phyloP scores from a whole-genome alignment of 2,329 filamentous ascomycete genomes.

The Thielaviopsis euricoi region DNA sequence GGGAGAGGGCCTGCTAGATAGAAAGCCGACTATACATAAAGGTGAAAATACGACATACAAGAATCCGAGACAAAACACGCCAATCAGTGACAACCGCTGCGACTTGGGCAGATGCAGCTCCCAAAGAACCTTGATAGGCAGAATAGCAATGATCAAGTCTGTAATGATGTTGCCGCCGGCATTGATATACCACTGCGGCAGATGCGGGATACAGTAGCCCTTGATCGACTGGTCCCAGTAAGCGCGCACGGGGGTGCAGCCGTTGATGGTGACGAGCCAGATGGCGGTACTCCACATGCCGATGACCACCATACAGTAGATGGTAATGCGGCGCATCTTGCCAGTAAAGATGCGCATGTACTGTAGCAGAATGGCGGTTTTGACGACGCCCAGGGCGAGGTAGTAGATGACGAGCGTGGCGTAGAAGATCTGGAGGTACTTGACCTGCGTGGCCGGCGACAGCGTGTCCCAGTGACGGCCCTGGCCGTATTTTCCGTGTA shows the following conservation, averaged over 20 bases:
- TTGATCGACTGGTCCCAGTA: slow-evolving; percentile 11
- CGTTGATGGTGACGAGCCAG: slow-evolving; percentile 11
- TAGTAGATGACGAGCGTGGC: slow-evolving; percentile 15
- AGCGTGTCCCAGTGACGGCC: slow-evolving; percentile 8
- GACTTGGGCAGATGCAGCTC: slow-evolving; percentile 12
- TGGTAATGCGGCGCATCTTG: slow-evolving; percentile 11
- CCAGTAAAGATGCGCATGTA: slow-evolving; percentile 16
- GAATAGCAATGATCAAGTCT: slow-evolving; percentile 11
- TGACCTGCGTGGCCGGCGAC: background rate
- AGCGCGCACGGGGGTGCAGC: slow-evolving; percentile 11
- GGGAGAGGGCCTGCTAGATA: too few relatives aligned
- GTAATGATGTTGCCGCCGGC: slow-evolving; percentile 14
- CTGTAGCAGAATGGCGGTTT: slow-evolving; percentile 17
- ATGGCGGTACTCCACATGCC: slow-evolving; percentile 11
- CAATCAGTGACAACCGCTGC: slow-evolving; percentile 13
- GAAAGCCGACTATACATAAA: too few relatives aligned
- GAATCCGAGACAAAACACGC: slow-evolving; percentile 14
- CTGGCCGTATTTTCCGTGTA: slow-evolving; percentile 8
- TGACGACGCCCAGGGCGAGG: slow-evolving; percentile 14
- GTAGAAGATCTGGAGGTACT: slow-evolving; percentile 14
- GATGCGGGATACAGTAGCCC: slow-evolving; percentile 12
- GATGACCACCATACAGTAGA: slow-evolving; percentile 8
- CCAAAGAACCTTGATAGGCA: slow-evolving; percentile 13
- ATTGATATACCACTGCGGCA: slow-evolving; percentile 14
- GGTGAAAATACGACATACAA: slow-evolving; percentile 12